These are phyloP conservation scores for Cardamine resedifolia DNA, from an alignment of 345 rosid genomes.

Conservation along the genomic window DNA sequence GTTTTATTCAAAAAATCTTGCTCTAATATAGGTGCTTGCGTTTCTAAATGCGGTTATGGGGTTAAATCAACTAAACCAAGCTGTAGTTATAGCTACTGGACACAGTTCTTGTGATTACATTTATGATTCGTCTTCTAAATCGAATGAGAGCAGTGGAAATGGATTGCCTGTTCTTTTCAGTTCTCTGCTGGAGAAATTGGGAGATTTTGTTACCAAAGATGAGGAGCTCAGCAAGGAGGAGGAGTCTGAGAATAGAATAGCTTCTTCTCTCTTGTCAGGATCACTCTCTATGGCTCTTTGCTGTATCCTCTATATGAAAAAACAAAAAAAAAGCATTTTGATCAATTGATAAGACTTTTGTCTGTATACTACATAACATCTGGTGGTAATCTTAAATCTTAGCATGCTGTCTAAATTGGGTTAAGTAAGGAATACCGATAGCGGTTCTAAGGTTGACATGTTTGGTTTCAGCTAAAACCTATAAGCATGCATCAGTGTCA, in stretches of 20 bases:
- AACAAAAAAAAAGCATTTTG: not conserved
- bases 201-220: slow-evolving; percentile 61
- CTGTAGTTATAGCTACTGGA: slow-evolving; percentile 86
- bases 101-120: slow-evolving; percentile 69
- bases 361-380: not conserved
- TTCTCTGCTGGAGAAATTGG: slow-evolving; percentile 60
- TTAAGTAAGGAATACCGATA: not conserved
- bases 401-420: not conserved
- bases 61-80: slow-evolving; percentile 76
- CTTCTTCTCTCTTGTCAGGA: slow-evolving; percentile 78
- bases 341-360: not conserved
- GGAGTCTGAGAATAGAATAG: slow-evolving; percentile 43
- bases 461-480: not conserved
- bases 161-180: slow-evolving; percentile 55
- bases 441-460: not conserved
- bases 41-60: slow-evolving; percentile 69
- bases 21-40: slow-evolving; percentile 59
- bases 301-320: slow-evolving; percentile 62
- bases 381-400: not conserved
- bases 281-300: slow-evolving; percentile 96
- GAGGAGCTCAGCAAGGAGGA: slow-evolving; percentile 53
- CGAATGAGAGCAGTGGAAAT: slow-evolving; percentile 47
- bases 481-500: not conserved
- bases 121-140: slow-evolving; percentile 62
- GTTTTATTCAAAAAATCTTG: not conserved